Evolutionary conservation across 495 filamentous ascomycete genomes (phyloP), one percentile per base, ranked within the genome.

Genomic region (Xylaria palmicola): DNA sequence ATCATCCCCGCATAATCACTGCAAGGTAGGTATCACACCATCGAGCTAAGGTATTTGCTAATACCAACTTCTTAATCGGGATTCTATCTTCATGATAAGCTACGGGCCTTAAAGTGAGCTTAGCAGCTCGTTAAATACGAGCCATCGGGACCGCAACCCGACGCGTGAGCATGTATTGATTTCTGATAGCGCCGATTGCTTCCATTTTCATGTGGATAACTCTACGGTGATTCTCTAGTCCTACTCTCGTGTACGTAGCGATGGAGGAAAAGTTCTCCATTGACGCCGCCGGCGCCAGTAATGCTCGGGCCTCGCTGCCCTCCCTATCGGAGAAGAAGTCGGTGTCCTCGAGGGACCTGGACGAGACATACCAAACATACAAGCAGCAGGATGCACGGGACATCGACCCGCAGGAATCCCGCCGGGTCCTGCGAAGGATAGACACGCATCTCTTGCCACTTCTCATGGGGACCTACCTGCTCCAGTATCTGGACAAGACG

Each of bases 401-500:
- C 39, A 56, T 84, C 51, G 75, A 80, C 41, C 67, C 74, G 6
- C 62, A 68, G 15, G 81, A 85, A 62, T 79, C 76, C 7, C 79
- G 78, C 40, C 70, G 64, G 37, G 79, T 86, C 1, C 63, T 86
- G 13, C 69, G 81, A 19, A 83, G 80, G 65, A 84, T 86, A 54
- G 85, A 87, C 62, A 53, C 73, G 15, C 73, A 77, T 13, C 67
- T 88, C 50, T 71, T 86, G 29, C 84, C 85, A 0, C 66, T 86
- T 24, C 68, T 88, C 1, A 81, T 83, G 57, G 68, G 83, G 4
- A 85, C 81, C 0, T 86, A 86, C 56, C 69, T 85, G 53, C 65
- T 79, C 3, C 78, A 85, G 68, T 87, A 84, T 56, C 70, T 86
- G 6, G 84, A 88, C 60, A 88, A 88, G 68, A 80, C 81, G 34